Evolutionary conservation across 306 rosid species (phyloP).

Genomic region (Prosopis cineraria): DNA sequence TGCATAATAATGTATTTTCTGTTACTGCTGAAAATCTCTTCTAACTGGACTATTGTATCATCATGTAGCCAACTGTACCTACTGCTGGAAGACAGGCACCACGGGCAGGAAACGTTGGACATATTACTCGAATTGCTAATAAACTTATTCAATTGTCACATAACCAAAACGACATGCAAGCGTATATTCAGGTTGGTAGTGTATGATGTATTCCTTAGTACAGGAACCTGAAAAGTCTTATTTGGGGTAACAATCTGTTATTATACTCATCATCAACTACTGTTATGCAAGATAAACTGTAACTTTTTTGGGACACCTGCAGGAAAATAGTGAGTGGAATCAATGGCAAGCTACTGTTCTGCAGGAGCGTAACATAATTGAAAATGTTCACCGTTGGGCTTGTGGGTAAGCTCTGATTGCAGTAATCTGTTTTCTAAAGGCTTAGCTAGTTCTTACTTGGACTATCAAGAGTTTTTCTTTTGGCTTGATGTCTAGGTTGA

Average conservation of each 20-base stretch:
- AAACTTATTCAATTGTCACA: conserved; percentile 75
- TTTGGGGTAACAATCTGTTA: background rate
- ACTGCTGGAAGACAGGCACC: conserved; percentile 67
- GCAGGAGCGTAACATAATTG: conserved; percentile 84
- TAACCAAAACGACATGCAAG: conserved; percentile 56
- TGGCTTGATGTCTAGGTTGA: background rate
- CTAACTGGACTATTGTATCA: conserved; percentile 31
- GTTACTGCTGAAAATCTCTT: conserved; percentile 18
- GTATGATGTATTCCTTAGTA: background rate
- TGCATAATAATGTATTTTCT: background rate
- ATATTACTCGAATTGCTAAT: conserved; percentile 73
- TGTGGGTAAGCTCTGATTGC: conserved; percentile 77
- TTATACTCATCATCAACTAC: background rate
- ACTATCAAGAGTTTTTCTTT: background rate
- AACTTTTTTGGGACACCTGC: conserved; percentile 28
- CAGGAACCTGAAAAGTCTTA: conserved; percentile 15
- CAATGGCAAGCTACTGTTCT: conserved; percentile 87
- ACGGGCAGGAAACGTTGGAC: conserved; percentile 86
- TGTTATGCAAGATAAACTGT: conserved; percentile 2
- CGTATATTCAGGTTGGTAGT: conserved; percentile 77
- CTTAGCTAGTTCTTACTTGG: conserved; percentile 1
- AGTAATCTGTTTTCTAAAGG: conserved; percentile 22
- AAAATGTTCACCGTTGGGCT: conserved; percentile 90
- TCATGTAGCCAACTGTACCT: conserved; percentile 71
- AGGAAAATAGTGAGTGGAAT: conserved; percentile 85